phyloP scores from a whole-genome alignment of 2,329 filamentous ascomycete genomes.

The Pestalotiopsis sp. region DNA sequence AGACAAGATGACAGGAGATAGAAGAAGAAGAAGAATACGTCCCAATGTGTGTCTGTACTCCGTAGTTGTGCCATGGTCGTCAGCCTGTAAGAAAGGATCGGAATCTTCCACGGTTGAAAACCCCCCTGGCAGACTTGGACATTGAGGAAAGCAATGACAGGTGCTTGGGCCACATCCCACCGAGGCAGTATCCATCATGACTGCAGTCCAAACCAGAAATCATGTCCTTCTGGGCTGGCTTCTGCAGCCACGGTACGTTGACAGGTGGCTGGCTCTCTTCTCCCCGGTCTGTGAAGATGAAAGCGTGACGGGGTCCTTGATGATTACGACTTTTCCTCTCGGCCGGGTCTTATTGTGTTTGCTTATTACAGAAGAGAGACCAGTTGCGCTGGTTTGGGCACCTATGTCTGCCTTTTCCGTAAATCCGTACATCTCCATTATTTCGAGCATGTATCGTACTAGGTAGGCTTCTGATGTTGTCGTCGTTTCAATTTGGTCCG shows the following conservation, averaged over 20 bases:
- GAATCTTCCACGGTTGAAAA: neutral
- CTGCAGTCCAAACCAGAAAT: neutral
- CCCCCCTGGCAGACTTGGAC: too few relatives aligned
- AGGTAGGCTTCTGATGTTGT: too few relatives aligned
- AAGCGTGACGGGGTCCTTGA: neutral
- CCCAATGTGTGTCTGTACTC: neutral
- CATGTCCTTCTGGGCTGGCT: neutral
- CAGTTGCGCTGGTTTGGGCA: too few relatives aligned
- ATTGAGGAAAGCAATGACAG: constrained; percentile 5
- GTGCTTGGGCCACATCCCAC: constrained; percentile 4
- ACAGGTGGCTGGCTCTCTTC: neutral
- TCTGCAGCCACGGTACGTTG: neutral
- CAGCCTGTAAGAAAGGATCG: neutral
- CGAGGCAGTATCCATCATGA: neutral
- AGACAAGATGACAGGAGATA: neutral
- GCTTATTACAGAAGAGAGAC: too few relatives aligned
- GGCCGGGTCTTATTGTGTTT: too few relatives aligned
- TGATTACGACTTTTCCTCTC: neutral
- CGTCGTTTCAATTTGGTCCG: too few relatives aligned
- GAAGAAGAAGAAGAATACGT: neutral
- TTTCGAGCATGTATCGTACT: too few relatives aligned
- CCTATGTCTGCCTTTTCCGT: too few relatives aligned
- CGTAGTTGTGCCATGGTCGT: neutral
- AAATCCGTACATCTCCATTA: too few relatives aligned
- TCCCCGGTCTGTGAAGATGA: neutral